These are phyloP conservation scores for Maudiozyma serrabonitensis DNA, from an alignment of 805 yeast species.

Conservation along the genomic window DNA sequence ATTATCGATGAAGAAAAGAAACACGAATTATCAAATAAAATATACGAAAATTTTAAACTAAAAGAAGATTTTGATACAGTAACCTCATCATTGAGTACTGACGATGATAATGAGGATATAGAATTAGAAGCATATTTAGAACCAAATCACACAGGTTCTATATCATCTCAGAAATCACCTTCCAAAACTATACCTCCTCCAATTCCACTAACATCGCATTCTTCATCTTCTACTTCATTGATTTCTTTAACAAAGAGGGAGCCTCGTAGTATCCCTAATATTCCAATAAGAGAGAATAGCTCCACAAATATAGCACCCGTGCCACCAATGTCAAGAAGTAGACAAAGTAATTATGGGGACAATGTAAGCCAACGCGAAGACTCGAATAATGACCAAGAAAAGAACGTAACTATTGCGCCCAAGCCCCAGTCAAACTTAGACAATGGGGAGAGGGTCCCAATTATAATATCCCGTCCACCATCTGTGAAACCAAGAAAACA, in stretches of 20 bases:
- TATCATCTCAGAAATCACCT: background rate
- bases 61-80: background rate
- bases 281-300: background rate
- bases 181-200: background rate
- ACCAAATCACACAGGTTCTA: background rate
- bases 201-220: background rate
- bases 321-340: background rate
- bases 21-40: slow-evolving; percentile 41
- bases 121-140: background rate
- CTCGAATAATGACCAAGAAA: background rate
- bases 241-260: background rate
- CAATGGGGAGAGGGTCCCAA: background rate
- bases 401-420: no score
- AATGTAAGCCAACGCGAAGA: no score
- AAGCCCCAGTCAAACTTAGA: background rate
- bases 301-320: background rate
- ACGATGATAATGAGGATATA: background rate
- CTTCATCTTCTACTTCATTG: background rate
- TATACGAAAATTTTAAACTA: slow-evolving; percentile 31
- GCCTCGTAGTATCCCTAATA: background rate
- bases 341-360: background rate
- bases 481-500: background rate
- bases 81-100: background rate
- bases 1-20: slow-evolving; percentile 58
- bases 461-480: background rate